phyloP scores from a whole-genome alignment of 2,329 filamentous ascomycete genomes.

The Hymenoscyphus albidus region DNA sequence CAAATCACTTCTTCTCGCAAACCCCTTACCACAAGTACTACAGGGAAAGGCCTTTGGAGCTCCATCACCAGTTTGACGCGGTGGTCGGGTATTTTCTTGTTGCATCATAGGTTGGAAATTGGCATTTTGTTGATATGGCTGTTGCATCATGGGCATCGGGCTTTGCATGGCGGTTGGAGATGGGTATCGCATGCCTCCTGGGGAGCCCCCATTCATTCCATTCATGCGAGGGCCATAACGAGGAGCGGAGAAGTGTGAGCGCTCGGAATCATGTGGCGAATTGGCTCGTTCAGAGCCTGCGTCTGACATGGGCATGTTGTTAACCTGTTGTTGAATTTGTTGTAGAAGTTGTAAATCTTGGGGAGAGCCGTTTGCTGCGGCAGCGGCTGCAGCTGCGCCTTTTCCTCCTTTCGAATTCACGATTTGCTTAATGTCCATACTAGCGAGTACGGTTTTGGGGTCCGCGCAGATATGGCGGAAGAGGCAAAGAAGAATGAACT shows the following conservation, averaged over 20 bases:
- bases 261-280: slow-evolving; percentile 36
- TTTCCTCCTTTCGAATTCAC: slow-evolving; percentile 36
- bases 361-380: slow-evolving; percentile 25
- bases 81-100: slow-evolving; percentile 26
- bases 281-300: slow-evolving; percentile 34
- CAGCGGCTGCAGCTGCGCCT: slow-evolving; percentile 30
- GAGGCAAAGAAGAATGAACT: slow-evolving; percentile 13
- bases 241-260: slow-evolving; percentile 35
- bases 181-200: slow-evolving; percentile 34
- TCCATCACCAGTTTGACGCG: slow-evolving; percentile 22
- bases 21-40: slow-evolving; percentile 84
- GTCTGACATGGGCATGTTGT: slow-evolving; percentile 33
- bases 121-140: slow-evolving; percentile 30
- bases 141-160: slow-evolving; percentile 35
- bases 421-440: slow-evolving; percentile 38
- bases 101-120: slow-evolving; percentile 33
- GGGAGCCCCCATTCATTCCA: slow-evolving; percentile 29
- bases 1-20: slow-evolving; percentile 89
- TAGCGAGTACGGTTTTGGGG: slow-evolving; percentile 10
- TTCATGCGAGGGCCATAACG: slow-evolving; percentile 30
- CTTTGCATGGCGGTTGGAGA: slow-evolving; percentile 36
- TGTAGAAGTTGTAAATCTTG: slow-evolving; percentile 36
- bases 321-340: slow-evolving; percentile 35
- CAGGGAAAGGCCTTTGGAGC: slow-evolving; percentile 75
- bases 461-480: slow-evolving; percentile 4